Base-by-base conservation (phyloP, 352 stramenopile genomes). In the Phytophthora pseudosyringae region DNA sequence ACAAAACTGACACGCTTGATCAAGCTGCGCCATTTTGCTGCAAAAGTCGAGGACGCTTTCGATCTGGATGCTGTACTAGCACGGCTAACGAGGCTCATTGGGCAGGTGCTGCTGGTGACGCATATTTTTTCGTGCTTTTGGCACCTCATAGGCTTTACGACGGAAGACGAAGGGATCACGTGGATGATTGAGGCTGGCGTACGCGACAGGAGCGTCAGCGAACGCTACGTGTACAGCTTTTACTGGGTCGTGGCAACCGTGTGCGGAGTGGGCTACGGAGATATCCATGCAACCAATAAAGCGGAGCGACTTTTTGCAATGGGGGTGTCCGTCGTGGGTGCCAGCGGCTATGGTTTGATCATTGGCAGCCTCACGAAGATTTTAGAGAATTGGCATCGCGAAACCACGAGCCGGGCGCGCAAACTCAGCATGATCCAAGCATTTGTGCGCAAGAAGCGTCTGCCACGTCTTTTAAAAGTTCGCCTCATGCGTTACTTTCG, bases 311-410 rank as follows among this genome's bases (percentile, higher is more conserved):
- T 90, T 1, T 93, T 89, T 40, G 67, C 86, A 4, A 94, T 96
- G 52, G 60, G 77, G 12, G 76, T 84, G 15, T 86, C 90, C 46
- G 54, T 96, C 21, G 76, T 95, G 7, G 89, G 89, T 6, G 83
- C 90, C 2, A 83, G 71, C 9, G 89, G 84, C 6, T 95, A 90
- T 38, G 89, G 86, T 16, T 74, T 95, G 49, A 77, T 96, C 33
- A 94, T 97, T 29, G 82, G 83, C 4, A 94, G 86, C 47, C 88
- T 97, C 29, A 92, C 87, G 16, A 92, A 90, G 43, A 91, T 95
- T 47, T 49, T 95, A 11, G 78, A 86, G 54, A 94, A 88, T 46
- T 92, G 83, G 81, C 86, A 92, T 28, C 81, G 80, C 21, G 83
- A 92, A 59, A 66, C 77, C 0, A 82, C 71, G 13, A 81, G 75